Percentiles rank a stretch among this genome's conserved stretches.
Conservation (phyloP, 352 stramenopile species). For the Globisporangium spinosum region DNA sequence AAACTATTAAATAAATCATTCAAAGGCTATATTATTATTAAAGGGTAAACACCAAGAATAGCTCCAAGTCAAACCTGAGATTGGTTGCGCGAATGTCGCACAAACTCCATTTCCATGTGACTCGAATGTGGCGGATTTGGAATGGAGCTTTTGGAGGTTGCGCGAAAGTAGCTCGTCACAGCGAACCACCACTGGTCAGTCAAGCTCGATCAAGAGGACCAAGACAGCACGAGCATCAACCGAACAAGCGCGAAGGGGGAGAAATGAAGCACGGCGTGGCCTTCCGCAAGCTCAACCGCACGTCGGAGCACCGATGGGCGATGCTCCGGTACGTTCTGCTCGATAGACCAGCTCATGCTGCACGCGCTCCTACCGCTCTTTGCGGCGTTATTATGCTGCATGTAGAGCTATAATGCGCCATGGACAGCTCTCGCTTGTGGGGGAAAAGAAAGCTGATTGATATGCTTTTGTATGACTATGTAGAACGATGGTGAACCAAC, state of each 20-base stretch:
- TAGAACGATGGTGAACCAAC: conserved; percentile 95
- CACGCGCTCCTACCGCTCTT: neutral
- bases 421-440: neutral
- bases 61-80: neutral
- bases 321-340: conserved; percentile 88
- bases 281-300: conserved; percentile 92
- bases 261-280: conserved; percentile 81
- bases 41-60: neutral
- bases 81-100: conserved; percentile 4
- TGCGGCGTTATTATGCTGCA: neutral
- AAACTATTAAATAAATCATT: neutral
- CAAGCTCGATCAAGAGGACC: neutral
- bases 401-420: neutral
- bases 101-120: neutral
- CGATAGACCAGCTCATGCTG: neutral
- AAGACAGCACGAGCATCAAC: conserved; percentile 4
- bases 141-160: conserved; percentile 5
- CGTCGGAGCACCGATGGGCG: conserved; percentile 92
- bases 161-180: conserved; percentile 23
- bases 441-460: neutral
- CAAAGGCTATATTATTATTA: neutral
- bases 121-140: neutral
- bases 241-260: conserved; percentile 7
- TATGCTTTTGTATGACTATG: conserved; percentile 5
- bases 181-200: conserved; percentile 14